Evolutionary conservation across 495 filamentous ascomycete genomes (phyloP).

Genomic region (Lasiosphaeris hirsuta): DNA sequence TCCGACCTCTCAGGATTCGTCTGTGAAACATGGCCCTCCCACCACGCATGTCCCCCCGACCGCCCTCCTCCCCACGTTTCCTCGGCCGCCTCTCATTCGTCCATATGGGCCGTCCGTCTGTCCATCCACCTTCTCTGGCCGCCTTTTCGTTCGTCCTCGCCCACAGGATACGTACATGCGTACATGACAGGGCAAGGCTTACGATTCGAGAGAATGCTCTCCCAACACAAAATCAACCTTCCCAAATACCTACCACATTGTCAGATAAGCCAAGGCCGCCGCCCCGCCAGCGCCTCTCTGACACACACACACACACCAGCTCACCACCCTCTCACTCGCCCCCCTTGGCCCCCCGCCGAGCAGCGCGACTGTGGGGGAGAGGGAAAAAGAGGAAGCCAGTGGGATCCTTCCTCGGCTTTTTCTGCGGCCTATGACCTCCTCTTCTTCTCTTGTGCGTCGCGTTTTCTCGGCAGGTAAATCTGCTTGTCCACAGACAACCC

Average conservation of each 20-base stretch:
- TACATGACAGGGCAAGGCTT: background rate
- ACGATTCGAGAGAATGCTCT: conserved; percentile 2
- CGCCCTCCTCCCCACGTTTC: background rate
- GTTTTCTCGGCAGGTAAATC: background rate
- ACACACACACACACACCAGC: background rate
- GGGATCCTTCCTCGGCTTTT: conserved; percentile 21
- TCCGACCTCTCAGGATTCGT: conserved; percentile 3
- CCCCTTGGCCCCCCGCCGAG: background rate
- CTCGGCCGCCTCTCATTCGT: conserved; percentile 7
- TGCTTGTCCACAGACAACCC: background rate
- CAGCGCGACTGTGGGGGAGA: background rate
- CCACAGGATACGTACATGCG: conserved; percentile 6
- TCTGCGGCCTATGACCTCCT: conserved; percentile 6
- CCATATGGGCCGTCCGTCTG: background rate
- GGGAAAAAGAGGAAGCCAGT: conserved; percentile 14
- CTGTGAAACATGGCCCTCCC: conserved; percentile 7
- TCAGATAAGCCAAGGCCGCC: conserved; percentile 1
- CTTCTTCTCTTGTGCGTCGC: background rate
- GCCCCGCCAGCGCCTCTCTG: background rate
- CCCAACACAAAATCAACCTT: background rate
- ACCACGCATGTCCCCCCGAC: conserved; percentile 6
- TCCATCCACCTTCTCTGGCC: background rate
- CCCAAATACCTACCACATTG: background rate
- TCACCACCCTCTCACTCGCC: background rate
- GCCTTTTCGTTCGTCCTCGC: background rate